Conservation (phyloP, 371 early-diverging fungal species). For the Circinella minor region DNA sequence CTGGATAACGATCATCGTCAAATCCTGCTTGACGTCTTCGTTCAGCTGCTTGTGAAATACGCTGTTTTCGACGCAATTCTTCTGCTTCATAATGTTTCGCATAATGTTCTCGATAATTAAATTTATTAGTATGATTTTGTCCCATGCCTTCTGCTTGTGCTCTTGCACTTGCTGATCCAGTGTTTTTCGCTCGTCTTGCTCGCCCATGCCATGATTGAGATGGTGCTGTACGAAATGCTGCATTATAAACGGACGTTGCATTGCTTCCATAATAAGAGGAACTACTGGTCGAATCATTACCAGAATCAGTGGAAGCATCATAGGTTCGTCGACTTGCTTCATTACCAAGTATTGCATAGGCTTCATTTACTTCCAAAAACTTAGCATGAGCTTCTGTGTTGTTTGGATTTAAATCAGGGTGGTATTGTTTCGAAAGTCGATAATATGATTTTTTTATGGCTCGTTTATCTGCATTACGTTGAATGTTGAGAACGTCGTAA, state of each 20-base stretch:
- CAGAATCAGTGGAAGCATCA: constrained; percentile 59
- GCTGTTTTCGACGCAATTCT: constrained; percentile 41
- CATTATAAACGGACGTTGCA: constrained; percentile 10
- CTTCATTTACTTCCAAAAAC: constrained; percentile 84
- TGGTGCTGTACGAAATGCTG: constrained; percentile 28
- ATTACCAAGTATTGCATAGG: constrained; percentile 82
- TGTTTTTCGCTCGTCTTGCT: constrained; percentile 28
- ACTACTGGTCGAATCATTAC: constrained; percentile 61
- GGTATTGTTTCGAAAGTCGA: constrained; percentile 82
- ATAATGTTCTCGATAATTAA: constrained; percentile 36
- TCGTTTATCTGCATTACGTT: constrained; percentile 57
- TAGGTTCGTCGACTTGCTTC: constrained; percentile 78
- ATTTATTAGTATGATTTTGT: constrained; percentile 11
- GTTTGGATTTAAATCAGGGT: constrained; percentile 83
- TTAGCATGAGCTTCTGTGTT: constrained; percentile 66
- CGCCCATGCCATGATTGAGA: constrained; percentile 44
- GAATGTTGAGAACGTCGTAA: constrained; percentile 65
- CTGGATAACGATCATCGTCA: constrained; percentile 12
- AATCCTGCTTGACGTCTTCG: constrained; percentile 35
- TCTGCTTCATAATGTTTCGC: constrained; percentile 46
- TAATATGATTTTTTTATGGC: constrained; percentile 84
- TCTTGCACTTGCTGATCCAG: constrained; percentile 47
- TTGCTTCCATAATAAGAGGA: constrained; percentile 9
- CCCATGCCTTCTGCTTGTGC: constrained; percentile 45
- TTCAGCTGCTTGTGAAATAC: constrained; percentile 38